These are phyloP conservation scores for Scalesia atractyloides DNA, from an alignment of 129 eudicot species.

Conservation along the genomic window DNA sequence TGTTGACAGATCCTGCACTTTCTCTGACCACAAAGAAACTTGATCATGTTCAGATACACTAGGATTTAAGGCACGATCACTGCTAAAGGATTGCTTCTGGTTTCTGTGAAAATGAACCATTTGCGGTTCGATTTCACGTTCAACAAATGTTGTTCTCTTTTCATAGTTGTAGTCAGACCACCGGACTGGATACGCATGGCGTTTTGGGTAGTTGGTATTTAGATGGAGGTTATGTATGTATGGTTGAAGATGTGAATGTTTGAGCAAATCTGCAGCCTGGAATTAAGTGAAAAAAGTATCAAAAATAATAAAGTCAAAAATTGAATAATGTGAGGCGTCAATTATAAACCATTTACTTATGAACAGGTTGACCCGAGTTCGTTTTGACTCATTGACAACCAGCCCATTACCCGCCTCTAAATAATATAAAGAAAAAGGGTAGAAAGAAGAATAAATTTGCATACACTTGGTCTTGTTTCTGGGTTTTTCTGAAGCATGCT, in stretches of 20 bases:
- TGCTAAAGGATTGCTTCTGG: constrained; percentile 61
- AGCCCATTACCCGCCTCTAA: not conserved
- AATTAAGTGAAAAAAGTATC: constrained; percentile 11
- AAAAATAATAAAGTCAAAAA: not conserved
- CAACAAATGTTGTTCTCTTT: constrained; percentile 56
- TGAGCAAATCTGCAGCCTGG: constrained; percentile 95
- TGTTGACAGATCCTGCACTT: constrained; percentile 42
- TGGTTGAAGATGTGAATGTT: constrained; percentile 81
- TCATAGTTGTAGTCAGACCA: constrained; percentile 37
- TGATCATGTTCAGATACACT: constrained; percentile 77
- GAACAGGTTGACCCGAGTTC: not conserved
- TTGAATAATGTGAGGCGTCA: not conserved
- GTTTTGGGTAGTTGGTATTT: constrained; percentile 52
- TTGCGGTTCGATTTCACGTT: constrained; percentile 42
- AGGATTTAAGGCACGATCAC: constrained; percentile 81
- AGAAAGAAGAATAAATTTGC: constrained; percentile 29
- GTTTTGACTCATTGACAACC: not conserved
- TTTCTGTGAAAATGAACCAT: constrained; percentile 40
- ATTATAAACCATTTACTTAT: not conserved
- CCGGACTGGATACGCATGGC: constrained; percentile 49
- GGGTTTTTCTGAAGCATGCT: constrained; percentile 96
- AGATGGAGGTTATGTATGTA: constrained; percentile 54
- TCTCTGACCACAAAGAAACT: constrained; percentile 52
- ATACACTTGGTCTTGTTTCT: constrained; percentile 91
- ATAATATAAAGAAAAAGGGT: constrained; percentile 9